Conservation (phyloP, 192 early-diverging fungal species). For the Rhizophagus clarus region DNA sequence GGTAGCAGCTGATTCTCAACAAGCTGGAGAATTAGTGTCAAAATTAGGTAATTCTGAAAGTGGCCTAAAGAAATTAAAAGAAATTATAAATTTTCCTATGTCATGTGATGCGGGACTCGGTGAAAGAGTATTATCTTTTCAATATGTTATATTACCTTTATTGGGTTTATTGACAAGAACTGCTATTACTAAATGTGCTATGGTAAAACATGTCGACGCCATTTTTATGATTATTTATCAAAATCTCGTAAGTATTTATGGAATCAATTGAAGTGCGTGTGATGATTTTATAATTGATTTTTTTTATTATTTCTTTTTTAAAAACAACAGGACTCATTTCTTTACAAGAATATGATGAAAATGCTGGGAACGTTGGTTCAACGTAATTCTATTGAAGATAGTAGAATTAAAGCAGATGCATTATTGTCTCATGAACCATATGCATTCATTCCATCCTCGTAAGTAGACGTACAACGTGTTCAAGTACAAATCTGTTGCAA, state of each 20-base stretch:
- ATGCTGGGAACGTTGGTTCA: constrained; percentile 32
- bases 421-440: no score
- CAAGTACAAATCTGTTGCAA: no score
- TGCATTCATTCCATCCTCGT: no score
- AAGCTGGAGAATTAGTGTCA: constrained; percentile 30
- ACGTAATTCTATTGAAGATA: constrained; percentile 35
- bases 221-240: constrained; percentile 40
- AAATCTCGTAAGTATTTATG: constrained; percentile 12
- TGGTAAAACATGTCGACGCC: constrained; percentile 33
- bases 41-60: constrained; percentile 26
- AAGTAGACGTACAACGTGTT: no score
- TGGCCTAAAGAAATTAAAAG: constrained; percentile 14
- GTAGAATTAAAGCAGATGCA: neutral
- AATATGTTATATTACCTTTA: constrained; percentile 41
- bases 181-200: constrained; percentile 36
- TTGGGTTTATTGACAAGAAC: constrained; percentile 37
- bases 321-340: constrained; percentile 6
- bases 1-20: no score
- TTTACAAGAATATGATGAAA: neutral
- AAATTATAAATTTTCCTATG: constrained; percentile 36
- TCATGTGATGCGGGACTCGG: constrained; percentile 31
- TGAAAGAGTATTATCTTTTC: constrained; percentile 34
- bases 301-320: neutral
- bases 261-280: neutral
- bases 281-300: neutral